phyloP scores from a whole-genome alignment of 1,284 basidiomycete genomes.

The Heterobasidion occidentale region DNA sequence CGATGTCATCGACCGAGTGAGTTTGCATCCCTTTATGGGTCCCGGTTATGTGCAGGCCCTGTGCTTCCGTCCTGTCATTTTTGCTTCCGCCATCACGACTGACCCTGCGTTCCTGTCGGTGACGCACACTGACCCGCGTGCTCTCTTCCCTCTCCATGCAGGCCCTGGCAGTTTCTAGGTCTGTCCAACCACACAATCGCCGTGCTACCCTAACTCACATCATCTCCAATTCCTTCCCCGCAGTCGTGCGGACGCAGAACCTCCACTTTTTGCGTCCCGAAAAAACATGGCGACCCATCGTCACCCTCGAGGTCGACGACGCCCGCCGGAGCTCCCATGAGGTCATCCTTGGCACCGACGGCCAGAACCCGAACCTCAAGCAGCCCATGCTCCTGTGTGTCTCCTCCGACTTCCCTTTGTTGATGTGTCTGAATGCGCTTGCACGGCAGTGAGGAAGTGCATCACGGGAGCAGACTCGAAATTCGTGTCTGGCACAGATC shows the following conservation, averaged over 20 bases:
- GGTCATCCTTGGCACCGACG: conserved; percentile 51
- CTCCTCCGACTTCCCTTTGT: background rate
- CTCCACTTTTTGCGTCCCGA: conserved; percentile 25
- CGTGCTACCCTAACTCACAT: too few relatives aligned
- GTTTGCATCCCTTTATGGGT: too few relatives aligned
- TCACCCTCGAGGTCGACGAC: conserved; percentile 44
- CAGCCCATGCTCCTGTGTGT: conserved; percentile 44
- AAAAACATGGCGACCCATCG: conserved; percentile 50
- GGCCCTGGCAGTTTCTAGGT: too few relatives aligned
- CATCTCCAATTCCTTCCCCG: background rate
- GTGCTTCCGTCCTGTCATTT: too few relatives aligned
- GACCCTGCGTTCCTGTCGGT: too few relatives aligned
- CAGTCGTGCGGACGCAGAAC: conserved; percentile 25
- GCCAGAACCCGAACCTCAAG: conserved; percentile 61
- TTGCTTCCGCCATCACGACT: too few relatives aligned
- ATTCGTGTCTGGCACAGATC: conserved; percentile 47
- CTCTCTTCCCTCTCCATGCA: too few relatives aligned
- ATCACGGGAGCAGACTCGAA: conserved; percentile 32
- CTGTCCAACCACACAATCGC: too few relatives aligned
- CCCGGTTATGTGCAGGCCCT: too few relatives aligned
- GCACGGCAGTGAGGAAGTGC: conserved; percentile 28
- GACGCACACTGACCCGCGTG: too few relatives aligned
- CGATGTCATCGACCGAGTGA: too few relatives aligned
- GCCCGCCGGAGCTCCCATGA: conserved; percentile 34
- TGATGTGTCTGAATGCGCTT: background rate